phyloP scores from a whole-genome alignment of 2,329 filamentous ascomycete genomes.

The Thielaviopsis punctulata region DNA sequence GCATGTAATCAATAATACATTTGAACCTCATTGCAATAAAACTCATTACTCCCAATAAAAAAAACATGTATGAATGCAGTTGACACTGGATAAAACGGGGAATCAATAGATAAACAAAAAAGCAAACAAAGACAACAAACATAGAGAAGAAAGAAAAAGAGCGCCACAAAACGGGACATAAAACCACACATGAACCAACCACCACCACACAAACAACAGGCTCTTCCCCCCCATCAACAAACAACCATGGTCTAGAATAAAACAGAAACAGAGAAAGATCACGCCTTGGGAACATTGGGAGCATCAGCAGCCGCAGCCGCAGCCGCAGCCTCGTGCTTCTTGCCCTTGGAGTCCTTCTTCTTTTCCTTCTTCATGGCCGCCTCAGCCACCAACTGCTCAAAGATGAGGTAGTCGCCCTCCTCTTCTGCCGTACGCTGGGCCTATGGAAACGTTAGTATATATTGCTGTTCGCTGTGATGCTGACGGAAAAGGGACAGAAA shows the following conservation, averaged over 20 bases:
- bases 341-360: slow-evolving; percentile 40
- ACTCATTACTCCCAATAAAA: too few relatives aligned
- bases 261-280: background rate
- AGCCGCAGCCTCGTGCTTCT: slow-evolving; percentile 23
- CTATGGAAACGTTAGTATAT: slow-evolving; percentile 27
- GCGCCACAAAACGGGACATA: background rate
- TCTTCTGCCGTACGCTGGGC: slow-evolving; percentile 81
- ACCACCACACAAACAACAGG: background rate
- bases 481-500: background rate
- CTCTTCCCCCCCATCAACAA: background rate
- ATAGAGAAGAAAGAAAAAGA: background rate
- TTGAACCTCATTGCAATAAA: too few relatives aligned
- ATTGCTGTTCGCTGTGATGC: background rate
- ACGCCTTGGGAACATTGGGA: slow-evolving; percentile 15
- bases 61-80: background rate
- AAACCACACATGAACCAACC: background rate
- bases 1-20: too few relatives aligned
- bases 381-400: slow-evolving; percentile 94
- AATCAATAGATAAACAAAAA: background rate
- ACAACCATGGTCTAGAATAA: background rate
- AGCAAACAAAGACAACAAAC: background rate
- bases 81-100: background rate
- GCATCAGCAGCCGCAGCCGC: slow-evolving; percentile 14
- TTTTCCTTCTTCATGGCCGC: slow-evolving; percentile 87
- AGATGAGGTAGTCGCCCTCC: slow-evolving; percentile 96